Base-by-base conservation (phyloP, 345 rosid genomes). In the Isatis tinctoria region DNA sequence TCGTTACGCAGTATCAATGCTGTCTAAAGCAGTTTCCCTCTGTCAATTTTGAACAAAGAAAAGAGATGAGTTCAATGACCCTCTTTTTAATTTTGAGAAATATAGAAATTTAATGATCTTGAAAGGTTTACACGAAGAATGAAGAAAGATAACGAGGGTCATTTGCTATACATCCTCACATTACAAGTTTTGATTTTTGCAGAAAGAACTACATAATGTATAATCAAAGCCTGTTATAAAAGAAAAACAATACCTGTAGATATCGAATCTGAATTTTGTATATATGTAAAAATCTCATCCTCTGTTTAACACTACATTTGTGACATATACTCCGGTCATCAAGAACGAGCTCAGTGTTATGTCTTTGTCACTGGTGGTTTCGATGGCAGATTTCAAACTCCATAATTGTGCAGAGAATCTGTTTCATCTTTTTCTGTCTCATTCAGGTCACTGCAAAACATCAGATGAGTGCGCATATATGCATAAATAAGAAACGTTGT, bases 391-490 rank as follows among this genome's bases (percentile, higher is more conserved):
- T 6, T 11, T 17, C 4, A 18, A 64, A 45, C 85, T 87, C 87
- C 91, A 89, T 89, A 69, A 91, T 81, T 36, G 70, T 78, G 78
- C 97, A 87, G 12, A 62, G 85, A 64, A 73, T 91, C 89, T 40
- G 32, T 44, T 9, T 80, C 26, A 54, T 87, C 87, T 35, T 86
- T 27, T 12, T 88, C 89, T 39, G 87, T 84, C n/a, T 53, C 2
- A 14, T 6, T 53, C 17, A 56, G 75, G 20, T 91, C 97, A 70
- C 95, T 88, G 91, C 87, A 79, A 20, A 32, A 44, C 28, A 48
- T 65, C 10, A 33, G 6, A 45, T 18, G 44, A 11, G n/a, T n/a
- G n/a, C n/a, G n/a, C n/a, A n/a, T n/a, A n/a, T n/a, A 61, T 13
- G 57, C 30, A 22, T 26, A 22, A 10, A 49, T 22, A 22, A 11